Evolutionary conservation across 2,329 filamentous ascomycete genomes (phyloP), one percentile per base, ranked within the genome.

Genomic region (Paecilomyces variotii): DNA sequence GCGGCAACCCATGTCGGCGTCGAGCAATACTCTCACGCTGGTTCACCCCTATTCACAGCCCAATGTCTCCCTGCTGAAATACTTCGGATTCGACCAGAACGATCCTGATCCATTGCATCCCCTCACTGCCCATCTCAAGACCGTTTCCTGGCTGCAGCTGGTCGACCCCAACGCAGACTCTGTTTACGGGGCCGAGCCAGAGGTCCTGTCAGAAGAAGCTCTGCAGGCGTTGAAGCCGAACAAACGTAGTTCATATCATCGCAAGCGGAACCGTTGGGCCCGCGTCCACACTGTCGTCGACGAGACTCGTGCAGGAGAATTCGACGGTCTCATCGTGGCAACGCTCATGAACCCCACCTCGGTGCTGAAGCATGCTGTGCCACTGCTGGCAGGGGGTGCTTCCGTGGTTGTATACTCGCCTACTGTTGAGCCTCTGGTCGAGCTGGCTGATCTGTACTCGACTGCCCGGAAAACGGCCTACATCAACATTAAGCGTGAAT

Each of bases 61-160:
- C 90, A 97, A 97, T 71, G 84, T 97, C 59, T 87, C 87, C 19
- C 83, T 94, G 54, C 82, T 99, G 24, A 90, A 90, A 71, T 95
- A 96, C 79, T 97, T 96, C 76, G 85, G 86, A 72, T 97, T 87
- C 76, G 91, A 96, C 74, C 78, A 82, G 64, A 82, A 83, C 59
- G 85, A 84, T 61, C 85, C 80, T 57, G 79, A 82, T 12, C 79
- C 85, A 26, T 73, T 78, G 0, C 94, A 97, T 70, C 93, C 94
- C 0, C 84, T 99, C 10, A 83, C 88, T 72, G 87, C 84, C 14
- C 87, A 94, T 70, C 84, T 99, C 56, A 87, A 93, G 67, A 85
- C 88, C 4, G 79, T 97, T 30, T 93, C 90, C 28, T 99, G 93
- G 92, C 83, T 99, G 1, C 93, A 97, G 74, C 84, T 99, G 4